These are phyloP conservation scores for Gentiana straminea DNA, from an alignment of 257 asterid species.

Conservation along the genomic window DNA sequence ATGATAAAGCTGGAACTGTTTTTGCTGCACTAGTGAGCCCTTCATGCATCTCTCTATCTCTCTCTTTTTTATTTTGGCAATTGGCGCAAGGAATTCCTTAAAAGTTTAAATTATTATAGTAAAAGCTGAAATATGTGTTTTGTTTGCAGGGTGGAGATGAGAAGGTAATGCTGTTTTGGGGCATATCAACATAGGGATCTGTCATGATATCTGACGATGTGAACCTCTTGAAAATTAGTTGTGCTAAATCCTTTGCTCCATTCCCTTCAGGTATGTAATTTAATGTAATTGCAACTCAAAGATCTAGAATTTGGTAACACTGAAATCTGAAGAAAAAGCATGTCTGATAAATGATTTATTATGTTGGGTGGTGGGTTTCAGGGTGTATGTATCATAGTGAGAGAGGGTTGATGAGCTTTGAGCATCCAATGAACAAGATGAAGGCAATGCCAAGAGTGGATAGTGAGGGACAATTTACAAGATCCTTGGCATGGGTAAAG, in stretches of 20 bases:
- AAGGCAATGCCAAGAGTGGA: constrained; percentile 93
- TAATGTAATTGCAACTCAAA: too few species aligned
- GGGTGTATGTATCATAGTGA: constrained; percentile 93
- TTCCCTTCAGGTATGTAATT: constrained; percentile 64
- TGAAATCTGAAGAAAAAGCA: background rate
- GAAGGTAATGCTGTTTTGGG: constrained; percentile 61
- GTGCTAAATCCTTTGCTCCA: constrained; percentile 86
- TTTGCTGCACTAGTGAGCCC: constrained; percentile 78
- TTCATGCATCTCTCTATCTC: background rate
- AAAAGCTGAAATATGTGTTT: too few species aligned
- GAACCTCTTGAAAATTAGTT: constrained; percentile 52
- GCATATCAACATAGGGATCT: constrained; percentile 70
- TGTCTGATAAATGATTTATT: background rate
- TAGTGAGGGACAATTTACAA: constrained; percentile 47
- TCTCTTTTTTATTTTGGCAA: too few species aligned
- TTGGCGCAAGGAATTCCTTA: too few species aligned
- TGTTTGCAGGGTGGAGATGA: constrained; percentile 66
- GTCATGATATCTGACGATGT: constrained; percentile 78
- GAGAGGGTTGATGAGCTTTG: constrained; percentile 78
- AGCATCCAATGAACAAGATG: constrained; percentile 84
- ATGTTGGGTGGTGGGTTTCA: constrained; percentile 9
- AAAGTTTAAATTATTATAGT: too few species aligned
- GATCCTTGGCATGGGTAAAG: too few species aligned
- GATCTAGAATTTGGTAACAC: too few species aligned
- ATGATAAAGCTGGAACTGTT: constrained; percentile 55